Evolutionary conservation across 305 asterid species (phyloP), one percentile per base, ranked within the genome.

Genomic region (Fraxinus nigra): DNA sequence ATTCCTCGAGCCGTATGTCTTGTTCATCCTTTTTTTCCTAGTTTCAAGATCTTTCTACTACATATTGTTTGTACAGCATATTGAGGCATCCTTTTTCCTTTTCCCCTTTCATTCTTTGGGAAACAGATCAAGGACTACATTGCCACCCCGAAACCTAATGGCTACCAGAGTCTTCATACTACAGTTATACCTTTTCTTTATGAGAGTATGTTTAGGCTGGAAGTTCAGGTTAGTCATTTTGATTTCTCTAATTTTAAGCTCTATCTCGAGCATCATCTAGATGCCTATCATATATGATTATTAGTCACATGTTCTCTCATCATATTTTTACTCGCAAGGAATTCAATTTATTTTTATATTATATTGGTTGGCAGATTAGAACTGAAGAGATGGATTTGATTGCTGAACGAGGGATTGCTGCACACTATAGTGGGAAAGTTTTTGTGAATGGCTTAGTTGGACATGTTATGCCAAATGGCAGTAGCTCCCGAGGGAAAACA

Each of bases 341-440:
- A 26, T 65, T 26, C 69, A 26, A 26, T 65, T 26, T 26, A 22
- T 65, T 65, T 32, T 26, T 65, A 65, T 65, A 65, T 24, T 74
- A 9, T 56, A 20, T 54, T 81, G 85, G 37, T 83, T 87, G 85
- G 82, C 91, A 93, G 97, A 91, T 95, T 82, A 90, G 98, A 84
- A 95, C 98, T 9, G 98, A 95, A 88, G 97, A 92, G 89, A 95
- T 95, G 98, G 95, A 95, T 89, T 87, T 95, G 87, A 95, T 95
- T 82, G 98, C 94, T 43, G 91, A 93, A 84, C 91, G 98, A 88
- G 98, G 98, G 87, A 95, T 95, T 86, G 98, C 94, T 84, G 92
- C 98, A 14, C 98, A 95, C 81, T 95, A 93, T 69, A 93, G 98
- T 85, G 98, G 98, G 86, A 93, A 93, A 86, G 87, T 79, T 85